A percentile compares a stretch with the other conserved stretches of the same genome.
These are phyloP conservation scores for Penicillium bialowiezense DNA, from an alignment of 495 filamentous ascomycete genomes.

Conservation along the genomic window DNA sequence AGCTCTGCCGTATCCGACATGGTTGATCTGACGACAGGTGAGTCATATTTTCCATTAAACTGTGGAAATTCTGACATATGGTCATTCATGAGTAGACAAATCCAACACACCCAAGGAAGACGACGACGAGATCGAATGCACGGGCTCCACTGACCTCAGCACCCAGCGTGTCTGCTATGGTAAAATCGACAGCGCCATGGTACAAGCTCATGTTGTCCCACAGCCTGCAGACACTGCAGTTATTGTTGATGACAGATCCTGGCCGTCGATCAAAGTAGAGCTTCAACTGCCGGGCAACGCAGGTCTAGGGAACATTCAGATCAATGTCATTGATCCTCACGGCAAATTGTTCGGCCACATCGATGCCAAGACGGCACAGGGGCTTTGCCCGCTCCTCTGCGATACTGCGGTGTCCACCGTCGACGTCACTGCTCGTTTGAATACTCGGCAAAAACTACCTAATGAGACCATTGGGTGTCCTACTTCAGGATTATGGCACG, in stretches of 20 bases:
- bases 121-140: slow-evolving; percentile 42
- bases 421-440: slow-evolving; percentile 64
- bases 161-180: slow-evolving; percentile 80
- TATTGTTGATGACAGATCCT: slow-evolving; percentile 38
- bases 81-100: slow-evolving; percentile 16
- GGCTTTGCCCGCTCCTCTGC: slow-evolving; percentile 70
- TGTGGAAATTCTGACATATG: neutral
- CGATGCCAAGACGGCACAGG: slow-evolving; percentile 64
- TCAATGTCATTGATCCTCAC: slow-evolving; percentile 69
- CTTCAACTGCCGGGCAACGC: slow-evolving; percentile 54
- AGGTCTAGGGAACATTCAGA: slow-evolving; percentile 45
- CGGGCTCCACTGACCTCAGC: slow-evolving; percentile 41
- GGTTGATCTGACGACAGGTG: slow-evolving; percentile 66
- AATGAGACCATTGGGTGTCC: slow-evolving; percentile 56
- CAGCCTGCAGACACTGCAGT: slow-evolving; percentile 54
- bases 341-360: slow-evolving; percentile 70
- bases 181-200: slow-evolving; percentile 63
- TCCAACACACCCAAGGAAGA: slow-evolving; percentile 23
- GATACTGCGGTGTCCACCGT: slow-evolving; percentile 49
- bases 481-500: slow-evolving; percentile 48
- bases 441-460: slow-evolving; percentile 52
- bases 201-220: slow-evolving; percentile 68
- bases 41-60: neutral
- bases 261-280: slow-evolving; percentile 71
- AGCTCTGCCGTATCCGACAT: slow-evolving; percentile 31